These are phyloP conservation scores for Naumovozyma dairenensis DNA, from an alignment of 805 yeast species.

Conservation along the genomic window DNA sequence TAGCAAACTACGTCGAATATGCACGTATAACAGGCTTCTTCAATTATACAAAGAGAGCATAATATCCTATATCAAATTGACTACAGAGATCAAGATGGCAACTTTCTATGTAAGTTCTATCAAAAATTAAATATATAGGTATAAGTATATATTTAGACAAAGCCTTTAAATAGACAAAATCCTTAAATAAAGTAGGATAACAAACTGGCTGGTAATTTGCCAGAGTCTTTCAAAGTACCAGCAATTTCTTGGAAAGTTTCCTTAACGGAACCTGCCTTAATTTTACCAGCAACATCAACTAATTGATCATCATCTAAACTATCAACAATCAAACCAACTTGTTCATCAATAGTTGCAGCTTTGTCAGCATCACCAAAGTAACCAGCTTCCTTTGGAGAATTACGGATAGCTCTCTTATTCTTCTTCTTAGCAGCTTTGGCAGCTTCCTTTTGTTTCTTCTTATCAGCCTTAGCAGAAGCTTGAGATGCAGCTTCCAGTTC, in stretches of 20 bases:
- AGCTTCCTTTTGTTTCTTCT: slow-evolving; percentile 92
- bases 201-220: slow-evolving; percentile 43
- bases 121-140: slow-evolving; percentile 1
- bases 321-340: slow-evolving; percentile 70
- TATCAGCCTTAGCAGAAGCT: slow-evolving; percentile 56
- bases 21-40: too few relatives aligned
- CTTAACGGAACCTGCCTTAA: slow-evolving; percentile 51
- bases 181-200: slow-evolving; percentile 45
- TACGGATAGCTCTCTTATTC: slow-evolving; percentile 82
- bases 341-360: slow-evolving; percentile 63
- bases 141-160: neutral
- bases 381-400: slow-evolving; percentile 68
- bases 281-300: slow-evolving; percentile 60
- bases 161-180: too few relatives aligned
- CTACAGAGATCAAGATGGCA: too few relatives aligned
- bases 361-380: slow-evolving; percentile 75
- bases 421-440: slow-evolving; percentile 89
- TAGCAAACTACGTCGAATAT: too few relatives aligned
- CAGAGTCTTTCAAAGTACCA: slow-evolving; percentile 41
- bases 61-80: too few relatives aligned
- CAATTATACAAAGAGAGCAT: too few relatives aligned
- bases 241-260: slow-evolving; percentile 47
- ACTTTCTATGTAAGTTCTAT: too few relatives aligned
- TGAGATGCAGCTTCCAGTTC: slow-evolving; percentile 64
- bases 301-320: slow-evolving; percentile 71